These are phyloP conservation scores for Sporothrix brunneoviolacea DNA, from an alignment of 2,329 filamentous ascomycete genomes.

Conservation along the genomic window DNA sequence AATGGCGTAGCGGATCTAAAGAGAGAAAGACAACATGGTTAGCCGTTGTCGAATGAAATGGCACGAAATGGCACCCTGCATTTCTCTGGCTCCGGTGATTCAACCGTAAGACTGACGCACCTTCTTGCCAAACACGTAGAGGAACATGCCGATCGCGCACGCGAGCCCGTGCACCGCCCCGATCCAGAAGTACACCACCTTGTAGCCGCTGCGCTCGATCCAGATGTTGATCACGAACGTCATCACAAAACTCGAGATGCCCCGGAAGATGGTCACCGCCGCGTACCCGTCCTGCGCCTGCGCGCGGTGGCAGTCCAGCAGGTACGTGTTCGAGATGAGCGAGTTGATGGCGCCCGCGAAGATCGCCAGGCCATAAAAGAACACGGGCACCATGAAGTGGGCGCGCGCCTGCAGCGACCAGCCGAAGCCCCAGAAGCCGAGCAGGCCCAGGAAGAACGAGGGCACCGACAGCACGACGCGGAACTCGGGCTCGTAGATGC, in stretches of 20 bases:
- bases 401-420: slow-evolving; percentile 16
- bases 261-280: slow-evolving; percentile 14
- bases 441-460: slow-evolving; percentile 26
- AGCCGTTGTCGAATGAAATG: too few relatives aligned
- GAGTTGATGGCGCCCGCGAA: slow-evolving; percentile 15
- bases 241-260: slow-evolving; percentile 13
- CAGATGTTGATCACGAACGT: slow-evolving; percentile 14
- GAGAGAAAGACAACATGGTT: too few relatives aligned
- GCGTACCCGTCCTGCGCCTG: slow-evolving; percentile 17
- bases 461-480: slow-evolving; percentile 32
- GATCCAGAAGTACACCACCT: too few relatives aligned
- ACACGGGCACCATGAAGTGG: slow-evolving; percentile 18
- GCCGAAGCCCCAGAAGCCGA: slow-evolving; percentile 34
- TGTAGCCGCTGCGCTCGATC: slow-evolving; percentile 10
- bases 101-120: too few relatives aligned
- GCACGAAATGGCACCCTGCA: too few relatives aligned
- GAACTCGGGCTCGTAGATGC: slow-evolving; percentile 39
- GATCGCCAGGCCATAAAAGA: slow-evolving; percentile 16
- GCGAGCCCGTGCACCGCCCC: too few relatives aligned
- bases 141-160: too few relatives aligned
- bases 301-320: slow-evolving; percentile 16
- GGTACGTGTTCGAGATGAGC: slow-evolving; percentile 15
- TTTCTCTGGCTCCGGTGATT: too few relatives aligned
- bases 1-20: slow-evolving; percentile 9
- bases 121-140: slow-evolving; percentile 16